Evolutionary conservation across 2,329 filamentous ascomycete species (phyloP).

Genomic region (Tolypocladium ovalisporum): DNA sequence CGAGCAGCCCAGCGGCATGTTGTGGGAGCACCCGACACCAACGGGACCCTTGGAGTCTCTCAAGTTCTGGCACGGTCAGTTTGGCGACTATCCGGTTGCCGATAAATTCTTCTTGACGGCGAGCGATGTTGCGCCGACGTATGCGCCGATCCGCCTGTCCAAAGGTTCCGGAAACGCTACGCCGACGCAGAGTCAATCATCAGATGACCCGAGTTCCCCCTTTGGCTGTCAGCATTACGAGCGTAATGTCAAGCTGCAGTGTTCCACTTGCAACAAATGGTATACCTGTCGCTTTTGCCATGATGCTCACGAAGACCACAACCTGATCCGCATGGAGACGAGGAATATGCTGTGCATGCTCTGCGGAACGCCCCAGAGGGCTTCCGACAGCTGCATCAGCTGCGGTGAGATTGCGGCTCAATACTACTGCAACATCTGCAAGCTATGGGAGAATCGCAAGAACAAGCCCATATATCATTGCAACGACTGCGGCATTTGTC

Average conservation of each 20-base stretch:
- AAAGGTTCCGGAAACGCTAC: slow-evolving; percentile 34
- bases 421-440: slow-evolving; percentile 92
- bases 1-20: slow-evolving; percentile 11
- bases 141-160: slow-evolving; percentile 42
- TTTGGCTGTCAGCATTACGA: slow-evolving; percentile 89
- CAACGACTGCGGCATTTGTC: slow-evolving; percentile 88
- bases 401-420: slow-evolving; percentile 71
- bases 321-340: slow-evolving; percentile 70
- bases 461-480: slow-evolving; percentile 94
- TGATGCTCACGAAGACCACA: slow-evolving; percentile 70
- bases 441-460: slow-evolving; percentile 91
- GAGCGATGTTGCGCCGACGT: slow-evolving; percentile 58
- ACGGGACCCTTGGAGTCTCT: slow-evolving; percentile 40
- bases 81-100: slow-evolving; percentile 24
- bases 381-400: slow-evolving; percentile 63
- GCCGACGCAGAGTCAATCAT: slow-evolving; percentile 8
- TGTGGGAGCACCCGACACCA: slow-evolving; percentile 28
- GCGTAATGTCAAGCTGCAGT: slow-evolving; percentile 92
- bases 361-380: slow-evolving; percentile 75
- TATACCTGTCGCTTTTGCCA: slow-evolving; percentile 94
- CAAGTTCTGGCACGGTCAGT: slow-evolving; percentile 46
- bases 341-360: slow-evolving; percentile 97
- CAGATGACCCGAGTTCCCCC: slow-evolving; percentile 26
- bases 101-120: slow-evolving; percentile 41
- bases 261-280: slow-evolving; percentile 80